These are phyloP conservation scores for Heliocybe sulcata DNA, from an alignment of 1,284 basidiomycete genomes.

Conservation along the genomic window DNA sequence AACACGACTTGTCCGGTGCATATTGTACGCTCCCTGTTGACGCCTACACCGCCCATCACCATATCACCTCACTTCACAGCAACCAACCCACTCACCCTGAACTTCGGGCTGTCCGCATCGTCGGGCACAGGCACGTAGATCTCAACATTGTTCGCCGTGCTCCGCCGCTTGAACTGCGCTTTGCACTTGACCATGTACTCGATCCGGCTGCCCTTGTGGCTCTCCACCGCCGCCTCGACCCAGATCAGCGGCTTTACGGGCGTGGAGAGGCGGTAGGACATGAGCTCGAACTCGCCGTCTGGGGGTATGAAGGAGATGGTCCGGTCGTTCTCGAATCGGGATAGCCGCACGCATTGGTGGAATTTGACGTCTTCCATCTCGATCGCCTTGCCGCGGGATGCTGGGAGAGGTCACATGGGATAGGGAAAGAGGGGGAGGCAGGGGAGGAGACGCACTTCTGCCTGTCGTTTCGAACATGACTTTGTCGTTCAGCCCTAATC, in stretches of 20 bases:
- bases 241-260: constrained; percentile 97
- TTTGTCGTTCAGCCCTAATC: constrained; percentile 97
- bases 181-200: constrained; percentile 99
- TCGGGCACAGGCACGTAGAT: constrained; percentile 98
- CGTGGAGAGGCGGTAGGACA: constrained; percentile 94
- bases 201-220: constrained; percentile 87
- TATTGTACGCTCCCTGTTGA: constrained; percentile 92
- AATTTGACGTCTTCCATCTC: constrained; percentile 99
- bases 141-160: constrained; percentile 97
- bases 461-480: constrained; percentile 99
- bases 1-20: constrained; percentile 92
- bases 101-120: constrained; percentile 97
- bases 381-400: constrained; percentile 93
- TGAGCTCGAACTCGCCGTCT: constrained; percentile 97
- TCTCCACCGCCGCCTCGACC: constrained; percentile 97
- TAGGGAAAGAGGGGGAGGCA: constrained; percentile 3
- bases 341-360: constrained; percentile 99
- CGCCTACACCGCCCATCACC: constrained; percentile 39
- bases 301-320: constrained; percentile 99
- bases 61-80: not conserved
- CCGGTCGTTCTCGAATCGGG: constrained; percentile 97
- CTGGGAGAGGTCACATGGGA: constrained; percentile 29
- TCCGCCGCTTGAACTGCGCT: constrained; percentile 95
- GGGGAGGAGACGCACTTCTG: constrained; percentile 59
- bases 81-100: constrained; percentile 55